Evolutionary conservation across 805 yeast species (phyloP).

Genomic region (Spathaspora boniae): DNA sequence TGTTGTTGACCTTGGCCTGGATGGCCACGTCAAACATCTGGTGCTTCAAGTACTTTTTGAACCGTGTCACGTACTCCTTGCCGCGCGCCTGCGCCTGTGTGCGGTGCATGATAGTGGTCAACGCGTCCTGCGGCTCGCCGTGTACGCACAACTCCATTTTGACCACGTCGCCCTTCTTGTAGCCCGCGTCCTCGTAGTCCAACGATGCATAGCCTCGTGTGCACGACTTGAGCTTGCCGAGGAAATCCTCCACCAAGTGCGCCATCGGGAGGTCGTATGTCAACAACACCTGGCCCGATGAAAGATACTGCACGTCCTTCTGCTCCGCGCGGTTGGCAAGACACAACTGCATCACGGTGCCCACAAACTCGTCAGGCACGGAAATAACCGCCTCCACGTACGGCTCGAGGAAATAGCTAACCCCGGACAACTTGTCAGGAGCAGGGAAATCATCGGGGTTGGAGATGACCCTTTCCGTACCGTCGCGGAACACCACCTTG

Average conservation of each 20-base stretch:
- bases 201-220: conserved; percentile 92
- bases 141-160: conserved; percentile 87
- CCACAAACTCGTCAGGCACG: conserved; percentile 84
- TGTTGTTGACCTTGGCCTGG: conserved; percentile 80
- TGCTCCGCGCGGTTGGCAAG: conserved; percentile 83
- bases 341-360: conserved; percentile 81
- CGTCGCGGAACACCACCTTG: conserved; percentile 65
- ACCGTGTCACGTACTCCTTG: conserved; percentile 75
- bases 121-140: conserved; percentile 86
- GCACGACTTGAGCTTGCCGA: conserved; percentile 85
- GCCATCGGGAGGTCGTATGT: conserved; percentile 83
- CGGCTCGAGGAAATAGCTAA: conserved; percentile 69
- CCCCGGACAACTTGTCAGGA: conserved; percentile 41
- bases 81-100: conserved; percentile 73
- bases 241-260: conserved; percentile 90
- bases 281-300: conserved; percentile 76
- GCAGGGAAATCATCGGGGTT: conserved; percentile 95
- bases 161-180: conserved; percentile 71
- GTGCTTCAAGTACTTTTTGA: conserved; percentile 72
- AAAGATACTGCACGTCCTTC: conserved; percentile 68
- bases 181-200: conserved; percentile 94
- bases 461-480: conserved; percentile 61
- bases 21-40: conserved; percentile 91
- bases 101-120: conserved; percentile 85
- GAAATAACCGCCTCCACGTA: conserved; percentile 88